Percentiles rank a stretch among this genome's conserved stretches.
Evolutionary conservation across 306 rosid species (phyloP).

Genomic region (Dalbergia oliveri): DNA sequence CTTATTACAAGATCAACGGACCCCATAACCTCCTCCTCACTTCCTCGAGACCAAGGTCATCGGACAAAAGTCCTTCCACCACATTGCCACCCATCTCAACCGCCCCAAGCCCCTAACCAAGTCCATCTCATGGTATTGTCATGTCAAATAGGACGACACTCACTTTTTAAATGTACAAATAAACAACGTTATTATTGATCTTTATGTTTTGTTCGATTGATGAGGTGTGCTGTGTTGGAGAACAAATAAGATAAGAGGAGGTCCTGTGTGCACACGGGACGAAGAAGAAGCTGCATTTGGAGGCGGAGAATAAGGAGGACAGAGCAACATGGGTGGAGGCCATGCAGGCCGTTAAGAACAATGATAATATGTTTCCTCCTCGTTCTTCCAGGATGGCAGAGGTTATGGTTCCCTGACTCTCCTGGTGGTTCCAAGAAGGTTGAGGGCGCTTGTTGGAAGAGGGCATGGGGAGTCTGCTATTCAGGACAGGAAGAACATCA

Average conservation of each 20-base stretch:
- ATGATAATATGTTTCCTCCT: constrained; percentile 59
- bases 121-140: constrained; percentile 45
- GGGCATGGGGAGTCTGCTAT: constrained; percentile 72
- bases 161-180: no score
- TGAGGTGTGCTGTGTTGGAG: constrained; percentile 47
- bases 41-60: constrained; percentile 1
- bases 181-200: no score
- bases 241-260: constrained; percentile 45
- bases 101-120: neutral
- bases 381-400: neutral
- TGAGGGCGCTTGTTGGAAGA: constrained; percentile 62
- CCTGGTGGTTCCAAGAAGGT: constrained; percentile 58
- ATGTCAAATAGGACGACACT: no score
- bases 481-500: constrained; percentile 68
- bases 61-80: constrained; percentile 33
- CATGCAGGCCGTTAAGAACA: constrained; percentile 50
- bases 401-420: constrained; percentile 42
- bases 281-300: constrained; percentile 50
- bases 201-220: neutral
- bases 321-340: constrained; percentile 46
- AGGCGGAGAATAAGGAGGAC: constrained; percentile 46
- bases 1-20: constrained; percentile 43
- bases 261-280: constrained; percentile 36
- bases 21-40: constrained; percentile 36
- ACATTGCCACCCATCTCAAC: neutral